These are phyloP conservation scores for Boletellus ananiceps DNA, from an alignment of 768 basidiomycete genomes.

Conservation along the genomic window DNA sequence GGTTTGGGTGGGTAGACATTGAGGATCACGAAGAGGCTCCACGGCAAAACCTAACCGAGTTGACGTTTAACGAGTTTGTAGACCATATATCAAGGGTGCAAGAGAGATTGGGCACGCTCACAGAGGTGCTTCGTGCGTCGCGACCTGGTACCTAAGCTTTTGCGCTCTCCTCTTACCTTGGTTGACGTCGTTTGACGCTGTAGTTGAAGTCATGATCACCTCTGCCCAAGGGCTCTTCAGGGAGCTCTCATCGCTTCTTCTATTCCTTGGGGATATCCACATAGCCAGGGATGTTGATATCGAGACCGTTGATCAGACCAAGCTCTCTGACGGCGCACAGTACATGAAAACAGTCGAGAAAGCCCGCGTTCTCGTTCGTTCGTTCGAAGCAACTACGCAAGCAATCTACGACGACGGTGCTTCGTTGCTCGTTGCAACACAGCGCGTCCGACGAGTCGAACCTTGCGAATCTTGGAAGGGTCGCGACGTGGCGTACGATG, in stretches of 20 bases:
- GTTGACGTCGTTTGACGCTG: constrained; percentile 1
- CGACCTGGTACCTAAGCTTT: constrained; percentile 16
- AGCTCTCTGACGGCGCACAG: constrained; percentile 31
- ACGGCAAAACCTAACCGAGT: constrained; percentile 22
- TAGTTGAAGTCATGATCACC: constrained; percentile 21
- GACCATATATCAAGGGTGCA: constrained; percentile 24
- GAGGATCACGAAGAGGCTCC: constrained; percentile 33
- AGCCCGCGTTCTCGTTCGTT: constrained; percentile 44
- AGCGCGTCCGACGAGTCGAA: constrained; percentile 29
- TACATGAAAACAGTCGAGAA: constrained; percentile 42
- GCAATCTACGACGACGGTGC: constrained; percentile 48
- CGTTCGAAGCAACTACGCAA: constrained; percentile 45
- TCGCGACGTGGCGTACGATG: constrained; percentile 23
- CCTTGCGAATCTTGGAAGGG: constrained; percentile 22
- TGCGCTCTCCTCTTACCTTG: not conserved
- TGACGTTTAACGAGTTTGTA: constrained; percentile 34
- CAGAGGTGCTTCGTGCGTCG: constrained; percentile 17
- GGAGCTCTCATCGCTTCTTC: constrained; percentile 39
- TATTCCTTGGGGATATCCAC: constrained; percentile 44
- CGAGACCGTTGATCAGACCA: constrained; percentile 35
- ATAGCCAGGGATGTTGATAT: constrained; percentile 51
- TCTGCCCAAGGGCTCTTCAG: constrained; percentile 33
- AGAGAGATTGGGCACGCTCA: constrained; percentile 23
- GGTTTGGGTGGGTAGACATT: constrained; percentile 46
- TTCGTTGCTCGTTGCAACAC: constrained; percentile 37